Evolutionary conservation across 2,329 filamentous ascomycete genomes (phyloP).

Genomic region (Talaromyces verruculosus): DNA sequence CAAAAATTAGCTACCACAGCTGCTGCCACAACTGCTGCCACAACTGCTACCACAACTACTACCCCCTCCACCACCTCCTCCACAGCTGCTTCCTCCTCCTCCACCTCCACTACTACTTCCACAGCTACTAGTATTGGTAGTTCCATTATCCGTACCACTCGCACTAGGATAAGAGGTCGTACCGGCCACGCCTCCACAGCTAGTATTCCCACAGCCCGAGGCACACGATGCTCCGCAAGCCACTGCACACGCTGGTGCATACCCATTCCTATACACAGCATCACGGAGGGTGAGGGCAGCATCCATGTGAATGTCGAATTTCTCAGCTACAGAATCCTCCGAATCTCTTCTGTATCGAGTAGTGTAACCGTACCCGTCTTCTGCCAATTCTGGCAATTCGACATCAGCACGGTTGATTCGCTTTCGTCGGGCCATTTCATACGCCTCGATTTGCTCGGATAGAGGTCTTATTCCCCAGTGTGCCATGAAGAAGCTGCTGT

Average conservation of each 20-base stretch:
- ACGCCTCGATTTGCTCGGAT: neutral
- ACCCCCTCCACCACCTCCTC: neutral
- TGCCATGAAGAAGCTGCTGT: neutral
- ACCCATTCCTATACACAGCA: neutral
- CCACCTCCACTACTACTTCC: constrained; percentile 1
- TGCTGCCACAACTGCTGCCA: neutral
- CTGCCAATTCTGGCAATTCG: neutral
- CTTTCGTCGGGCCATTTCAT: neutral
- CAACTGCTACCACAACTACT: neutral
- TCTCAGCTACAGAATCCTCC: neutral
- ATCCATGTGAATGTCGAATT: neutral
- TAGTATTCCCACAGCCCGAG: constrained; percentile 1
- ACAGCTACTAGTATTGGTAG: neutral
- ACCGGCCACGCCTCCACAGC: neutral
- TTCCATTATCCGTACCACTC: neutral
- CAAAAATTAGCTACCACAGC: neutral
- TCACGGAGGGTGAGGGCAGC: neutral
- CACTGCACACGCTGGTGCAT: neutral
- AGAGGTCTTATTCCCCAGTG: neutral
- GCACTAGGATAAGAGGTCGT: neutral
- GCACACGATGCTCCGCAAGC: neutral
- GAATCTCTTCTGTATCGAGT: too few species aligned
- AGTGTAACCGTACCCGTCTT: neutral
- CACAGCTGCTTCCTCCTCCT: too few species aligned
- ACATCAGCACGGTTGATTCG: neutral